Evolutionary conservation across 1,284 basidiomycete species (phyloP).

Genomic region (Ganoderma sinense): DNA sequence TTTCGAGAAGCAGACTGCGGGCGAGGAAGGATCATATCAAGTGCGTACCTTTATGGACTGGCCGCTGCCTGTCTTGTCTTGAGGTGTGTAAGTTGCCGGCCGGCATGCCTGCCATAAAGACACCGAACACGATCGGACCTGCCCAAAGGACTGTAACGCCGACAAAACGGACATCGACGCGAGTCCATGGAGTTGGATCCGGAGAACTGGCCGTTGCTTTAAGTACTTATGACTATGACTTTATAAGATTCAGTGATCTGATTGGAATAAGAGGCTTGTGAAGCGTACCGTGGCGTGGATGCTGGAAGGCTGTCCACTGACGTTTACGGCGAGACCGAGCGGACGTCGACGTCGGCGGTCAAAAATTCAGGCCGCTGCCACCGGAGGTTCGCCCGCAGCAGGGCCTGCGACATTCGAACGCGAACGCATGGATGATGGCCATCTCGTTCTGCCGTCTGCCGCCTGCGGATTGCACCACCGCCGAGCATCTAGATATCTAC

Average conservation of each 20-base stretch:
- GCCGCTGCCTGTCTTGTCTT: background rate
- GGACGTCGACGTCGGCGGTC: background rate
- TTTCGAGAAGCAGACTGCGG: background rate
- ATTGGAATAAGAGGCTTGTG: background rate
- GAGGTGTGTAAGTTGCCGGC: background rate
- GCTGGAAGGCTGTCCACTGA: background rate
- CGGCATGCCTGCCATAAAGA: background rate
- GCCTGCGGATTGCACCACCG: too few species aligned
- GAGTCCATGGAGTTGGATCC: background rate
- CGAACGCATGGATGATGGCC: too few species aligned
- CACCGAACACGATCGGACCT: background rate
- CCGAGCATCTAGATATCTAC: too few species aligned
- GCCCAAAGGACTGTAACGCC: too few species aligned
- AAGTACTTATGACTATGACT: background rate
- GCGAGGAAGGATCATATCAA: background rate
- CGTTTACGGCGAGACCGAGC: too few species aligned
- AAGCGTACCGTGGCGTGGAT: background rate
- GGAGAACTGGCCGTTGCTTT: too few species aligned
- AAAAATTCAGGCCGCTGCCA: background rate
- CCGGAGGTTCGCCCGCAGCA: background rate
- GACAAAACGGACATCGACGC: background rate
- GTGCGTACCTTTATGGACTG: background rate
- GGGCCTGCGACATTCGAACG: background rate
- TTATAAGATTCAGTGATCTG: background rate
- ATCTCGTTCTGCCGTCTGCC: too few species aligned